Conservation (phyloP, 1,284 basidiomycete genomes). For the Boletellus deceptivus region DNA sequence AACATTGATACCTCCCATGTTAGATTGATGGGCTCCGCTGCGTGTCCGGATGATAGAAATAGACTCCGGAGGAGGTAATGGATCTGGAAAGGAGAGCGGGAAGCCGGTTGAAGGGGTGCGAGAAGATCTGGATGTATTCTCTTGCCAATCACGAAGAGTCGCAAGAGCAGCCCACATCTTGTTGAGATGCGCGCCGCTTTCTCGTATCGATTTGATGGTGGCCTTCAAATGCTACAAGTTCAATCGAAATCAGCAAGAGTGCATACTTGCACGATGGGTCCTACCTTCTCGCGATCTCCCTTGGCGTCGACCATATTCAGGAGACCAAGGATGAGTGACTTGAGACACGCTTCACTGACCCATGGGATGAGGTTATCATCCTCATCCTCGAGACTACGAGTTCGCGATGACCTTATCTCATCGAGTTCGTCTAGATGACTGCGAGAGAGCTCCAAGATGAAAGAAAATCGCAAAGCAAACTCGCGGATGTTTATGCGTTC, state of each 20-base stretch:
- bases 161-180: slow-evolving; percentile 60
- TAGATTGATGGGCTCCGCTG: slow-evolving; percentile 33
- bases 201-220: slow-evolving; percentile 50
- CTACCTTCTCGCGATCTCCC: slow-evolving; percentile 40
- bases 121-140: slow-evolving; percentile 19
- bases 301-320: slow-evolving; percentile 51
- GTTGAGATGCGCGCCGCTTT: slow-evolving; percentile 51
- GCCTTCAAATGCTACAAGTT: slow-evolving; percentile 41
- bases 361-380: slow-evolving; percentile 47
- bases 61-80: slow-evolving; percentile 47
- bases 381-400: slow-evolving; percentile 38
- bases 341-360: slow-evolving; percentile 64
- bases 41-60: slow-evolving; percentile 27
- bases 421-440: slow-evolving; percentile 64
- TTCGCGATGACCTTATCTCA: slow-evolving; percentile 44
- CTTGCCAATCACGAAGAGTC: slow-evolving; percentile 41
- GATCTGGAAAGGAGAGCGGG: slow-evolving; percentile 49
- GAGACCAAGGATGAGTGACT: slow-evolving; percentile 56
- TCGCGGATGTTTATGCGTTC: slow-evolving; percentile 70
- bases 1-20: slow-evolving; percentile 43
- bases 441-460: slow-evolving; percentile 52
- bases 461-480: slow-evolving; percentile 63
- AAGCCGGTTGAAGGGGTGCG: slow-evolving; percentile 16
- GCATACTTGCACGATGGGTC: slow-evolving; percentile 24
- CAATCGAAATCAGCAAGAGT: neutral